Evolutionary conservation across 768 basidiomycete genomes (phyloP).

Genomic region (Boletus rubescentipes): DNA sequence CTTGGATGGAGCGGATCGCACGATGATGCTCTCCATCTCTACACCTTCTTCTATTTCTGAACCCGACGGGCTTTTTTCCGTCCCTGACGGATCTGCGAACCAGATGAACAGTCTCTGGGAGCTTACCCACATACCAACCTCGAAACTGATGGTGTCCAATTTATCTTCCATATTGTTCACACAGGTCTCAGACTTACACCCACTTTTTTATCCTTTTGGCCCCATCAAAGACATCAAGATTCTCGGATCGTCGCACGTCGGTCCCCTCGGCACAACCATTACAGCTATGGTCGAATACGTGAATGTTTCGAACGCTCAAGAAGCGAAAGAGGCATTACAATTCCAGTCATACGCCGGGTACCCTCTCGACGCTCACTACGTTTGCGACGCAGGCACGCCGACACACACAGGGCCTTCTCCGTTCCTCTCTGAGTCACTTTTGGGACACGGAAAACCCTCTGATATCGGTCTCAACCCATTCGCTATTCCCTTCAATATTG

Average conservation of each 20-base stretch:
- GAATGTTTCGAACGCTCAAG: constrained; percentile 51
- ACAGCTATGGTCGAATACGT: constrained; percentile 67
- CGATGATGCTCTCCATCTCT: constrained; percentile 56
- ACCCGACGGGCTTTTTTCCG: constrained; percentile 24
- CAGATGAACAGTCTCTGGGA: constrained; percentile 33
- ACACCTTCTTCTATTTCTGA: constrained; percentile 34
- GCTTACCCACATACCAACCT: constrained; percentile 41
- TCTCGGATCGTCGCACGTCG: constrained; percentile 37
- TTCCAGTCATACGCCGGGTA: constrained; percentile 61
- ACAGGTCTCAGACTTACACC: constrained; percentile 63
- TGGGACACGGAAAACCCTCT: constrained; percentile 13
- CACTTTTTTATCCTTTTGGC: constrained; percentile 74
- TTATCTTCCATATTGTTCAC: constrained; percentile 68
- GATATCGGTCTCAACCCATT: constrained; percentile 34
- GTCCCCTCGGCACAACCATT: constrained; percentile 39
- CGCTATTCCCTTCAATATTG: constrained; percentile 30
- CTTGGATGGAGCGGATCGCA: constrained; percentile 78
- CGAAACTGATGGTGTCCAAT: constrained; percentile 60
- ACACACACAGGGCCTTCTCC: constrained; percentile 2
- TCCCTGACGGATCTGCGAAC: constrained; percentile 30
- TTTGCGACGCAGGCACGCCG: constrained; percentile 23
- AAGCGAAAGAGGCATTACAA: constrained; percentile 61
- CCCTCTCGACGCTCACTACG: constrained; percentile 38
- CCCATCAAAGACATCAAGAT: constrained; percentile 60
- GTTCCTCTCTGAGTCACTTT: constrained; percentile 11